Evolutionary conservation across 805 yeast species (phyloP).

Genomic region (Lachancea lanzarotensis): DNA sequence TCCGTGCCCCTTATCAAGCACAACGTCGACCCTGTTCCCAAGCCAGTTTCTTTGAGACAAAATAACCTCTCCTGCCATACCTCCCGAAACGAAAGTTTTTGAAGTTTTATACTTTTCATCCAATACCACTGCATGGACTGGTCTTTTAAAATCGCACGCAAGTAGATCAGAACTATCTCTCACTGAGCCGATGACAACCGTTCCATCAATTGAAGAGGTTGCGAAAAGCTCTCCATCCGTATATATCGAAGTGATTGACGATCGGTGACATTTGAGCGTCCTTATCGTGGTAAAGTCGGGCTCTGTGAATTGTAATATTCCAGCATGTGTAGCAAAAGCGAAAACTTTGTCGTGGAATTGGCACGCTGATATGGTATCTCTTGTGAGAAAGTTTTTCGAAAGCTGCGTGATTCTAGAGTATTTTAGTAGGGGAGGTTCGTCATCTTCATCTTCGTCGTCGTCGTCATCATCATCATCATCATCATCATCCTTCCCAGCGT

Average conservation of each 20-base stretch:
- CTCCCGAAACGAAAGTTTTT: slow-evolving; percentile 75
- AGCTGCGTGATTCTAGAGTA: slow-evolving; percentile 64
- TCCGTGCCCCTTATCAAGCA: slow-evolving; percentile 54
- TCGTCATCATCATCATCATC: slow-evolving; percentile 33
- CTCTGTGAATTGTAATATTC: slow-evolving; percentile 61
- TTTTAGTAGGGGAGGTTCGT: slow-evolving; percentile 65
- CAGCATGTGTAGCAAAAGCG: slow-evolving; percentile 87
- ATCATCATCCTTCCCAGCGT: slow-evolving; percentile 27
- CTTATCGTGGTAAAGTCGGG: slow-evolving; percentile 57
- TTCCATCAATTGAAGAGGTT: slow-evolving; percentile 91
- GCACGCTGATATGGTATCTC: slow-evolving; percentile 75
- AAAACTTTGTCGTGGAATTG: slow-evolving; percentile 52
- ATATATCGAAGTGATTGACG: slow-evolving; percentile 64
- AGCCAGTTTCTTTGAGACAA: slow-evolving; percentile 80
- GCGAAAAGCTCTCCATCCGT: slow-evolving; percentile 73
- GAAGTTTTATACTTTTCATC: slow-evolving; percentile 60
- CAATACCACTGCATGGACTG: slow-evolving; percentile 79
- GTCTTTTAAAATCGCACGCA: slow-evolving; percentile 79
- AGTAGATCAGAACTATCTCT: slow-evolving; percentile 53
- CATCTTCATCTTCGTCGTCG: slow-evolving; percentile 41
- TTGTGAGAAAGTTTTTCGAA: slow-evolving; percentile 62
- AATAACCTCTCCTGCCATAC: slow-evolving; percentile 77
- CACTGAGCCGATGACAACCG: slow-evolving; percentile 74
- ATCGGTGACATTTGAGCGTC: slow-evolving; percentile 76
- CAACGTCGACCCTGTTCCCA: slow-evolving; percentile 67